Conservation (phyloP, 768 basidiomycete genomes). For the Lactarius hengduanensis region DNA sequence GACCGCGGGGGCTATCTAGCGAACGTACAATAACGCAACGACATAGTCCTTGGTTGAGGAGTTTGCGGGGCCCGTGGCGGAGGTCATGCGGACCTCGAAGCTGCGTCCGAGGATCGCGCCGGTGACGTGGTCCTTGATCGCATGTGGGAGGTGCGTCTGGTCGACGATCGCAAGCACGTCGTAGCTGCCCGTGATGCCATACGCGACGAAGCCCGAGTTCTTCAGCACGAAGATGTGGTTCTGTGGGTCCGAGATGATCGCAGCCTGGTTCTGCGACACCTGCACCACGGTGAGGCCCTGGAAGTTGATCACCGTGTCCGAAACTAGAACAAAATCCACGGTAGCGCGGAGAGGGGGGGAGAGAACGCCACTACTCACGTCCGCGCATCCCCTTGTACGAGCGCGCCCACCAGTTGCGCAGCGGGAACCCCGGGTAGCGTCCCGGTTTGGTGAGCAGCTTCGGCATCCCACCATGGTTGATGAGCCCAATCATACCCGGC, state of each 20-base stretch:
- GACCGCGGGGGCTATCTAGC: too few relatives aligned
- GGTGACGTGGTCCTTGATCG: constrained; percentile 62
- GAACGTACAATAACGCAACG: constrained; percentile 69
- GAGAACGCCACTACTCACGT: constrained; percentile 37
- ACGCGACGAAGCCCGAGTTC: constrained; percentile 76
- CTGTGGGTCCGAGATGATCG: constrained; percentile 73
- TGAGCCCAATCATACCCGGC: constrained; percentile 70
- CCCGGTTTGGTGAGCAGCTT: constrained; percentile 74
- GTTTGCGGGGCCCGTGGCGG: constrained; percentile 46
- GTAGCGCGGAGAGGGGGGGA: too few relatives aligned
- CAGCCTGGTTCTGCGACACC: constrained; percentile 82
- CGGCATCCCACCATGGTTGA: constrained; percentile 81
- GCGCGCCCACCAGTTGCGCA: constrained; percentile 85
- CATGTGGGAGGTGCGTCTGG: constrained; percentile 69
- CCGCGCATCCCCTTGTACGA: constrained; percentile 68
- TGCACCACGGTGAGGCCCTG: constrained; percentile 81
- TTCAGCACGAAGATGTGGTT: constrained; percentile 81
- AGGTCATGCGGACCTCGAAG: constrained; percentile 74
- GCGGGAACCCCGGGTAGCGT: constrained; percentile 71
- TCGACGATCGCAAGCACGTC: constrained; percentile 77
- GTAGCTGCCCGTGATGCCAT: constrained; percentile 73
- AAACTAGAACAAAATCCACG: constrained; percentile 37
- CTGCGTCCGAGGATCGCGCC: constrained; percentile 63
- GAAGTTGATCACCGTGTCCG: constrained; percentile 80
- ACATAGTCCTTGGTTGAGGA: constrained; percentile 53